These are phyloP conservation scores for Candida suzukii DNA, from an alignment of 805 yeast genomes.

Conservation along the genomic window DNA sequence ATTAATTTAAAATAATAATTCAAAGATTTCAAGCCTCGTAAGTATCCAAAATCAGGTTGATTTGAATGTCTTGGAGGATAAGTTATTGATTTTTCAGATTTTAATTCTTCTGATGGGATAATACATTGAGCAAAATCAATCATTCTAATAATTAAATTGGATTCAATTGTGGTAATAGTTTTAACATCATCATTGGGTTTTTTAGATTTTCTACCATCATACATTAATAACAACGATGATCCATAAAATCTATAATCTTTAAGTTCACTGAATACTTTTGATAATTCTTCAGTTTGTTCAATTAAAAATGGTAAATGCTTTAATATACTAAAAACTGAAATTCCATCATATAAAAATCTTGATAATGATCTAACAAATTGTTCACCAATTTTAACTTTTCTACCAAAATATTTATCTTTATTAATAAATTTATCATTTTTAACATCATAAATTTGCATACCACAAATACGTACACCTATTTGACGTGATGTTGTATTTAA, in stretches of 20 bases:
- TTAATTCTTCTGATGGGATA: slow-evolving; percentile 48
- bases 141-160: slow-evolving; percentile 47
- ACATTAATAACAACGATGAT: slow-evolving; percentile 79
- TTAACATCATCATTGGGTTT: slow-evolving; percentile 6
- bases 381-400: slow-evolving; percentile 61
- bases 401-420: slow-evolving; percentile 89
- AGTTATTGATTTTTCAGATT: slow-evolving; percentile 31
- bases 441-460: slow-evolving; percentile 79
- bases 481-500: slow-evolving; percentile 67
- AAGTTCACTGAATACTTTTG: slow-evolving; percentile 44
- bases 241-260: slow-evolving; percentile 87
- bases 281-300: slow-evolving; percentile 51
- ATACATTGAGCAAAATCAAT: slow-evolving; percentile 96
- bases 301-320: slow-evolving; percentile 64
- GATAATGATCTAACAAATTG: slow-evolving; percentile 73
- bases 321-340: slow-evolving; percentile 45
- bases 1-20: slow-evolving; percentile 57
- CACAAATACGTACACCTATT: slow-evolving; percentile 91
- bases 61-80: slow-evolving; percentile 69
- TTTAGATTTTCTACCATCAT: slow-evolving; percentile 54
- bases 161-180: slow-evolving; percentile 4
- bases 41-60: slow-evolving; percentile 72
- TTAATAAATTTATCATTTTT: slow-evolving; percentile 42
- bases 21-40: slow-evolving; percentile 74
- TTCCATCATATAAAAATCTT: slow-evolving; percentile 77